These are phyloP conservation scores for Ascocoryne sarcoides DNA, from an alignment of 2,329 filamentous ascomycete species.

Conservation along the genomic window DNA sequence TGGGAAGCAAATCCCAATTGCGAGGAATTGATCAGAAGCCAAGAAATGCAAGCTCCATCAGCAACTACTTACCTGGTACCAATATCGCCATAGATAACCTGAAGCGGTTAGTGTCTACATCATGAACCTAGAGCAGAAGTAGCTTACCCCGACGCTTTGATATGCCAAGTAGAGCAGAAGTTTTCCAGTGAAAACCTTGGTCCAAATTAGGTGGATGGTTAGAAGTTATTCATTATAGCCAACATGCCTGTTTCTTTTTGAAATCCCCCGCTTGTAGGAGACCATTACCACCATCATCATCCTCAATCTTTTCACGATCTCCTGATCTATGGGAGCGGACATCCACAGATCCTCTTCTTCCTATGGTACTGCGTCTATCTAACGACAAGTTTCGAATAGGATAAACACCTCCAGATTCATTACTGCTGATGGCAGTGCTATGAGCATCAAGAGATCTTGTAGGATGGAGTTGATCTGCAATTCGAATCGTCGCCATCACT, in stretches of 20 bases:
- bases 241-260: conserved; percentile 17
- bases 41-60: too few relatives aligned
- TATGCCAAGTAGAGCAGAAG: conserved; percentile 42
- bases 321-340: not conserved
- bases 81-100: conserved; percentile 58
- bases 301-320: conserved; percentile 3
- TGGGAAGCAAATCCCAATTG: too few relatives aligned
- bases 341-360: not conserved
- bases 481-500: not conserved
- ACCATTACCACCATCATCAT: conserved; percentile 10
- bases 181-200: conserved; percentile 15
- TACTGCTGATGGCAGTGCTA: too few relatives aligned
- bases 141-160: conserved; percentile 45
- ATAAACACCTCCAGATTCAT: not conserved
- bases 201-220: too few relatives aligned
- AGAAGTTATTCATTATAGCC: too few relatives aligned
- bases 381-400: not conserved
- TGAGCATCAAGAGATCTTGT: not conserved
- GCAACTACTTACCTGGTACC: conserved; percentile 36
- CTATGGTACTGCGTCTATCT: not conserved
- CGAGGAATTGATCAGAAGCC: too few relatives aligned
- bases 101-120: not conserved
- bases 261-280: conserved; percentile 12
- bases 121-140: not conserved
- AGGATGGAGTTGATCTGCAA: not conserved